Base-by-base conservation (phyloP, 1,284 basidiomycete genomes). In the Inonotus obliquus region DNA sequence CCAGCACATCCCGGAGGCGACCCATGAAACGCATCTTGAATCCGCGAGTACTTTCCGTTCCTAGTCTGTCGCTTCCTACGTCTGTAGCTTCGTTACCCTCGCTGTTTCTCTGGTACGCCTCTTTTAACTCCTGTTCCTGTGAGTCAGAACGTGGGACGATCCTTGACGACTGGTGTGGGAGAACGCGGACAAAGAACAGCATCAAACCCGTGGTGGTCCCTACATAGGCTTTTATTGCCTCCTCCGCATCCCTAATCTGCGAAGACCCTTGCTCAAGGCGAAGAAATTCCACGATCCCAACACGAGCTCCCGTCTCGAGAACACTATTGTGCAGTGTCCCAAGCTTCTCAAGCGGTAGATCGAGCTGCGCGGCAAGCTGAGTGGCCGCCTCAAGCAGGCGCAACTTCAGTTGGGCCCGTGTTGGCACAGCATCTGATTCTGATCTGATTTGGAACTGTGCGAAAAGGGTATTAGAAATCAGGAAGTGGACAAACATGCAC, bases 1-100 rank as follows among this genome's bases (percentile, higher is more conserved):
- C 54, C n/a, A 63, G 29, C 21, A 57, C 55, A 32, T 60, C 62
- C 14, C 62, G 59, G 32, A 63, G 57, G 14, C 59, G 58, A 25
- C 59, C 59, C 58, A 60, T 57, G 54, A 57, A 57, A n/a, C 29
- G 35, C 35, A 61, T 32, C 38, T 39, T 56, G 47, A 56, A 57
- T 7, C 60, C 60, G 23, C 44, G 44, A 23, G 32, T 35, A 19
- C 21, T 38, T 45, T 57, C 51, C 19, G 29, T 57, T 41, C 37
- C 29, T 17, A n/a, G 38, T 35, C 19, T 45, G 38, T 25, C 13
- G 37, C 39, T n/a, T 29, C 54, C 44, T 13, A 27, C 17, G 51
- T 19, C 48, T 10, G 27, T 23, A 49, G 27, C 27, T 52, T 35
- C 29, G 51, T 32, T 14, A 32, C 11, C 51, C 32, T 19, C 29